phyloP scores from a whole-genome alignment of 176 grass and related monocot genomes.

The Juncus inflexus region DNA sequence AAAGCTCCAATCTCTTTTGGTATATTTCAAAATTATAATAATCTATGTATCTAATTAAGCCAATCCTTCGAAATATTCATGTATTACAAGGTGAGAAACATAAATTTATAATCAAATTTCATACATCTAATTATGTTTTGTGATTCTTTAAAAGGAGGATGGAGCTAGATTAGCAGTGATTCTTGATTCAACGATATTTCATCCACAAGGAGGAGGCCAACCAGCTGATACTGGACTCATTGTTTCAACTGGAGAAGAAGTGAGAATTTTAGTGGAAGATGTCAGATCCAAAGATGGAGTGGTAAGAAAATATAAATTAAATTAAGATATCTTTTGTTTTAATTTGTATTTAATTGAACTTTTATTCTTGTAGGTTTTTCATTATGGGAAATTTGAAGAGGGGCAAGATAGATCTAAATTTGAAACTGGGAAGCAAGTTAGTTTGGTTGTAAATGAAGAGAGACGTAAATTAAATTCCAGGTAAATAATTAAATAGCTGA shows the following conservation, averaged over 20 bases:
- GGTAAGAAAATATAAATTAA: slow-evolving; percentile 30
- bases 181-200: slow-evolving; percentile 68
- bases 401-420: slow-evolving; percentile 28
- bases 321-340: neutral
- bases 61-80: neutral
- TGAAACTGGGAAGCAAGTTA: slow-evolving; percentile 38
- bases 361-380: slow-evolving; percentile 51
- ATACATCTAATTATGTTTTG: neutral
- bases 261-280: slow-evolving; percentile 75
- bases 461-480: slow-evolving; percentile 70
- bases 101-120: neutral
- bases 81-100: neutral
- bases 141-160: slow-evolving; percentile 41
- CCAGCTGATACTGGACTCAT: slow-evolving; percentile 63
- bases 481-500: slow-evolving; percentile 19
- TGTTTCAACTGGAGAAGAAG: slow-evolving; percentile 10
- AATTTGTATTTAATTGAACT: neutral
- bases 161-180: slow-evolving; percentile 49
- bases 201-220: slow-evolving; percentile 92
- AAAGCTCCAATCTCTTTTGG: slow-evolving; percentile 1
- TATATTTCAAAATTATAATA: too few relatives aligned
- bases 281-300: slow-evolving; percentile 66
- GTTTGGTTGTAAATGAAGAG: slow-evolving; percentile 45
- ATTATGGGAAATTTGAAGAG: slow-evolving; percentile 74
- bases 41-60: slow-evolving; percentile 3